Percentiles rank a stretch among this genome's conserved stretches.
phyloP scores from a whole-genome alignment of 495 filamentous ascomycete genomes.

The Penicillium canescens region DNA sequence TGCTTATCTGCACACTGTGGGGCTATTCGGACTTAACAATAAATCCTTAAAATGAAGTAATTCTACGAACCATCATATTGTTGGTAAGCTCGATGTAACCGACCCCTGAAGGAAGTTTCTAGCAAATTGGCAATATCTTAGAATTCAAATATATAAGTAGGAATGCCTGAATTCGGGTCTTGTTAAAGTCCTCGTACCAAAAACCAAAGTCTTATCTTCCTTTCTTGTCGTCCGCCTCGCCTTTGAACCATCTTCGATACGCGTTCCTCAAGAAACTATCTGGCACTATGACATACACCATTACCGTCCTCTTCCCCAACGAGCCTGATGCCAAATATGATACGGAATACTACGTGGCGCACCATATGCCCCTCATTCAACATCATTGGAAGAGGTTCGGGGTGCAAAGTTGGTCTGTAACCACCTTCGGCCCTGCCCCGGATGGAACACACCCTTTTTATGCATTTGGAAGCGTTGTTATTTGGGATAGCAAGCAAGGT shows the following conservation, averaged over 20 bases:
- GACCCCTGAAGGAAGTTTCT: neutral
- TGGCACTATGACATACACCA: neutral
- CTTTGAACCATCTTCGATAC: neutral
- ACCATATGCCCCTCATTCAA: neutral
- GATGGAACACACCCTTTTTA: neutral
- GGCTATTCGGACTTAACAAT: neutral
- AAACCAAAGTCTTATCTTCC: neutral
- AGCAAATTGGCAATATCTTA: neutral
- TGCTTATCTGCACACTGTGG: too few relatives aligned
- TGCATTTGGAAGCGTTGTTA: neutral
- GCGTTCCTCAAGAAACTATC: neutral
- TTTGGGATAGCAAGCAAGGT: neutral
- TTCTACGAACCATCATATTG: neutral
- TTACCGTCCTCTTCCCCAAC: neutral
- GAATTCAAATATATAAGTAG: neutral
- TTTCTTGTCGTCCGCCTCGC: neutral
- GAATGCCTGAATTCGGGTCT: too few relatives aligned
- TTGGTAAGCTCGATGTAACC: neutral
- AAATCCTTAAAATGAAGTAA: neutral
- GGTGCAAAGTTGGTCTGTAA: neutral
- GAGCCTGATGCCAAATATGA: neutral
- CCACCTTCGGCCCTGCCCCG: neutral
- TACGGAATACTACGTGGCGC: neutral
- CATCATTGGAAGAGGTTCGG: neutral
- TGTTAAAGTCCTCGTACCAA: neutral